Conservation (phyloP, 2,329 filamentous ascomycete genomes). For the Stagonosporopsis rhizophila region DNA sequence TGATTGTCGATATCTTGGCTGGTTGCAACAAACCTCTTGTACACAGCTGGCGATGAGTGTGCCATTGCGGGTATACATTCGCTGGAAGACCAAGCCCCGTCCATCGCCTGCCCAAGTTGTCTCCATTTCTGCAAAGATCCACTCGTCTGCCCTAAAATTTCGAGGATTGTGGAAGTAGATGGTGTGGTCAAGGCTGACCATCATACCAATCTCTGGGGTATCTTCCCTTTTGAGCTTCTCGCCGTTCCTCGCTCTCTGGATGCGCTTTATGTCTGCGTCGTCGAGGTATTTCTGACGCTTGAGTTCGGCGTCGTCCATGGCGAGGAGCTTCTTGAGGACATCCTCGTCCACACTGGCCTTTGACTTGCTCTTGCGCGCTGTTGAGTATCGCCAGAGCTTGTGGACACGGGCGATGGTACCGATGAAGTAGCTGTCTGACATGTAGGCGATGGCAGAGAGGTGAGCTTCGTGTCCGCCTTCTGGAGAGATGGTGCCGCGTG, state of each 20-base stretch:
- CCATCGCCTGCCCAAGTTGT: constrained; percentile 82
- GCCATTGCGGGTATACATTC: constrained; percentile 74
- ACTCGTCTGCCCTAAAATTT: constrained; percentile 64
- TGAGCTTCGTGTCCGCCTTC: constrained; percentile 80
- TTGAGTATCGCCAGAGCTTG: constrained; percentile 76
- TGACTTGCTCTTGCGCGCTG: constrained; percentile 47
- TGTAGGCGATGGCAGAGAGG: constrained; percentile 87
- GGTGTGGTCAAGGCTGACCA: constrained; percentile 79
- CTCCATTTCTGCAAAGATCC: constrained; percentile 82
- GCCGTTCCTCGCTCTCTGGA: constrained; percentile 47
- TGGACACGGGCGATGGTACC: constrained; percentile 85
- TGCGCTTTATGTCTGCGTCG: constrained; percentile 59
- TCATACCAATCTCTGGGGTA: constrained; percentile 76
- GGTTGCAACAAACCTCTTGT: constrained; percentile 67
- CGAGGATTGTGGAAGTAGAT: constrained; percentile 63
- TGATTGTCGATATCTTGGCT: neutral
- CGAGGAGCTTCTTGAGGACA: constrained; percentile 53
- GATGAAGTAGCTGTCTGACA: constrained; percentile 93
- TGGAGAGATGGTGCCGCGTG: constrained; percentile 74
- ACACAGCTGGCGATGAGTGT: constrained; percentile 78
- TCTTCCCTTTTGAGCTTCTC: constrained; percentile 55
- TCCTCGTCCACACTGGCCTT: constrained; percentile 52
- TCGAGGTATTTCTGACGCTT: constrained; percentile 53
- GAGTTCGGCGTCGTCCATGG: constrained; percentile 54
- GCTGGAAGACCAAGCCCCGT: constrained; percentile 76